Base-by-base conservation (phyloP, 2,329 filamentous ascomycete species). In the Boeremia lycopersici region DNA sequence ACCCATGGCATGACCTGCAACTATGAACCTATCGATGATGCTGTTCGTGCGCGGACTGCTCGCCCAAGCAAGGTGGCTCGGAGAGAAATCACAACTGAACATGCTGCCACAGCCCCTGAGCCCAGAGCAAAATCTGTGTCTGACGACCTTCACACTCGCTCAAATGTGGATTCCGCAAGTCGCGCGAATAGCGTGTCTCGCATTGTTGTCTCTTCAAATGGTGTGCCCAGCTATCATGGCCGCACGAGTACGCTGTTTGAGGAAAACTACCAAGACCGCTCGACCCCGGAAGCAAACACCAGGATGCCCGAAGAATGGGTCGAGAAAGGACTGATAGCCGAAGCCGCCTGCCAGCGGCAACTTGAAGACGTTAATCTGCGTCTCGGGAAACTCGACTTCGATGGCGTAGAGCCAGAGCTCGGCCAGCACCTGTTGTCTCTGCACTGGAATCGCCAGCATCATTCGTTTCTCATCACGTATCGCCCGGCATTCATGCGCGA, bases 381-480 rank as follows among this genome's bases (percentile, higher is more conserved):
- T 4, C 68, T 75, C 13, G 76, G 75, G 1, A 78, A 77, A 48
- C 74, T 84, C 3, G 82, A 85, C 61, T 84, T 86, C 63, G 82
- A 85, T 60, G 82, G 81, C 1, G 77, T 84, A 1, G 77, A 82
- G 29, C 77, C 81, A 0, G 78, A 83, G 11, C 61, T 84, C 7
- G 82, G 77, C 3, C 78, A 82, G 71, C 79, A 84, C 45, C 65
- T 85, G 4, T 69, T 84, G 0, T 74, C 75, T 2, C 64, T 84
- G 0, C 79, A 83, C 48, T 84, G 81, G 80, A 84, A 81, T 60
- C 77, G 81, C 5, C 81, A 84, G 55, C 81, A 83, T 53, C 77
- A 81, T 47, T 76, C 79, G 6, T 75, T 76, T 48, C 59, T 80
- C 0, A 71, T 83, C 38, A 80, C 78, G 0, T 84, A 85, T 63